These are phyloP conservation scores for Sutorius eximius DNA, from an alignment of 1,284 basidiomycete species.

Conservation along the genomic window DNA sequence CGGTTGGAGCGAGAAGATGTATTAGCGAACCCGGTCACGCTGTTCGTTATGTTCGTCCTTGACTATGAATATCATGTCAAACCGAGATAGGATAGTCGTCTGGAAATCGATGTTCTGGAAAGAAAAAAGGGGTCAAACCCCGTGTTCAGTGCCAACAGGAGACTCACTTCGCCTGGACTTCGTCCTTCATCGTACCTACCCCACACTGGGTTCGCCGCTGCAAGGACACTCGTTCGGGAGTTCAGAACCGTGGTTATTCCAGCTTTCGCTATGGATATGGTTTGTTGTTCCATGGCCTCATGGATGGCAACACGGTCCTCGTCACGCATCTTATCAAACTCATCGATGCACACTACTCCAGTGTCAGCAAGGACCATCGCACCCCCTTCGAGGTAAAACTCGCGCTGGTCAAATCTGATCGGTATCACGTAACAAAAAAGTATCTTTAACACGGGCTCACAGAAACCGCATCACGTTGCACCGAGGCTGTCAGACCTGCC, in stretches of 20 bases:
- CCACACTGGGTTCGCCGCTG: slow-evolving; percentile 98
- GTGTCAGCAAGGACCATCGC: slow-evolving; percentile 99
- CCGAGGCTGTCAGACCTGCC: slow-evolving; percentile 96
- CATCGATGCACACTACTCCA: slow-evolving; percentile 98
- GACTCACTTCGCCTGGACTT: slow-evolving; percentile 86
- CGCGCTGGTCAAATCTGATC: slow-evolving; percentile 57
- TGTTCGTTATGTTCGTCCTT: slow-evolving; percentile 97
- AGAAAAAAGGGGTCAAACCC: background rate
- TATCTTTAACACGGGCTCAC: slow-evolving; percentile 47
- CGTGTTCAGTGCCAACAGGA: background rate
- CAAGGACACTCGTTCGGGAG: slow-evolving; percentile 93
- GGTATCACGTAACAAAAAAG: background rate
- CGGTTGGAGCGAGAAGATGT: background rate
- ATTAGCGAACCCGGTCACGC: slow-evolving; percentile 73
- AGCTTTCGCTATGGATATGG: slow-evolving; percentile 98
- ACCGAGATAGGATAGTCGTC: slow-evolving; percentile 96
- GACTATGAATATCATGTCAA: slow-evolving; percentile 99
- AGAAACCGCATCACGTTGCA: slow-evolving; percentile 90
- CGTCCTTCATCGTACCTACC: slow-evolving; percentile 98
- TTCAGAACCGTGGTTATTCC: slow-evolving; percentile 99
- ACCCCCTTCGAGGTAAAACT: slow-evolving; percentile 98
- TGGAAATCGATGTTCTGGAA: slow-evolving; percentile 95
- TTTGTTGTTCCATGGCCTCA: slow-evolving; percentile 99
- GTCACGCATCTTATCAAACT: slow-evolving; percentile 99
- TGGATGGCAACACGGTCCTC: slow-evolving; percentile 99